These are phyloP conservation scores for Pythium apleroticum DNA, from an alignment of 352 stramenopile genomes.

Conservation along the genomic window DNA sequence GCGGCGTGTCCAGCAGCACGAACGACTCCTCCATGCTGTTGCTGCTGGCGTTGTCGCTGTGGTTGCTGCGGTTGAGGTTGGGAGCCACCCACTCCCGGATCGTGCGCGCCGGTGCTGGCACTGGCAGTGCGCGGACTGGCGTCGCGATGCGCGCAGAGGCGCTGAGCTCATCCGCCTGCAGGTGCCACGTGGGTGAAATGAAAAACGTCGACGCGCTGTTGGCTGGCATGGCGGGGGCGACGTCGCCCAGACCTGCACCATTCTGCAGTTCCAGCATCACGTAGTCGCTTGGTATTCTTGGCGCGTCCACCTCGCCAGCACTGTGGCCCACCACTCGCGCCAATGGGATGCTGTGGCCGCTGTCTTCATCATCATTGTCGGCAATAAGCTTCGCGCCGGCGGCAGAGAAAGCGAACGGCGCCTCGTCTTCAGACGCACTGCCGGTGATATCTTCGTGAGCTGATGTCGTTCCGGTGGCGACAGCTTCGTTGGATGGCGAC, in stretches of 20 bases:
- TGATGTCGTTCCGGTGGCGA: not conserved
- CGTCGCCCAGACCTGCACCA: conserved; percentile 49
- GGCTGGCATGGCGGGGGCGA: conserved; percentile 18
- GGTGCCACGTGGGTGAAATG: conserved; percentile 77
- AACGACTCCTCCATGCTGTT: conserved; percentile 66
- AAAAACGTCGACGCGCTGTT: conserved; percentile 68
- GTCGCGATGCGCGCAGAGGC: conserved; percentile 51
- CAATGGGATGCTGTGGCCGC: conserved; percentile 44
- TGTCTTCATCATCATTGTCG: conserved; percentile 17
- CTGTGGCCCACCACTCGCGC: conserved; percentile 48
- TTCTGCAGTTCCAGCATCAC: conserved; percentile 83
- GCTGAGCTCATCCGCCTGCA: conserved; percentile 78
- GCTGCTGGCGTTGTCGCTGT: conserved; percentile 22
- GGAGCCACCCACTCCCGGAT: conserved; percentile 19
- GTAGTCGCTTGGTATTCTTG: conserved; percentile 64
- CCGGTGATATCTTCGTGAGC: not conserved
- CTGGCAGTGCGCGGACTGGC: not conserved
- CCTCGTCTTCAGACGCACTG: not conserved
- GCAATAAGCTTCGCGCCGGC: conserved; percentile 37
- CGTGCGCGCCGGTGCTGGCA: not conserved
- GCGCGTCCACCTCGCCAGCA: conserved; percentile 16
- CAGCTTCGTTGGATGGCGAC: not conserved
- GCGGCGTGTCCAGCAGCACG: conserved; percentile 56
- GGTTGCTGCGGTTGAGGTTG: conserved; percentile 1
- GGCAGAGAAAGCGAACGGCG: conserved; percentile 22